A percentile compares a stretch with the other conserved stretches of the same genome.
Conservation (phyloP, 495 filamentous ascomycete species). For the Parathielavia appendiculata region DNA sequence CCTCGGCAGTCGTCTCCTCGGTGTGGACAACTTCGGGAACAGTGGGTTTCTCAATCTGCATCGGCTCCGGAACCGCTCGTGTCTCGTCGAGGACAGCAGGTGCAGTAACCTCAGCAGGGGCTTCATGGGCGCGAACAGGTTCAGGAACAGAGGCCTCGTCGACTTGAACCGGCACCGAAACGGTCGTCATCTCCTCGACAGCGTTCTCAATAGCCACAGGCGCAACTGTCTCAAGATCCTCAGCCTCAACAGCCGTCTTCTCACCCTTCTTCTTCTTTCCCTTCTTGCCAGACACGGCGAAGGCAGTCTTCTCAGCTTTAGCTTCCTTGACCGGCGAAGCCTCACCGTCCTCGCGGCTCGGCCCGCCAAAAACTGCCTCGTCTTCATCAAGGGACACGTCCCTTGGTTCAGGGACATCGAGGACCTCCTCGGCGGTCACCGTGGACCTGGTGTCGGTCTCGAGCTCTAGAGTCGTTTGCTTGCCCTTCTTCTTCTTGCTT, state of each 20-base stretch:
- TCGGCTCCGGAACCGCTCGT: neutral
- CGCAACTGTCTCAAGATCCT: conserved; percentile 4
- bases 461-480: conserved; percentile 12
- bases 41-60: neutral
- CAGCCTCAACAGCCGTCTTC: conserved; percentile 17
- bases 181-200: neutral
- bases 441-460: neutral
- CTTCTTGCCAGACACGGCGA: conserved; percentile 12
- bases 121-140: neutral
- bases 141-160: conserved; percentile 13
- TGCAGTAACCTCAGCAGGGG: no score
- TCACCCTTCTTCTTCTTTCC: conserved; percentile 29
- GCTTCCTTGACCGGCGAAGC: neutral
- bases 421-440: conserved; percentile 7
- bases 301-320: conserved; percentile 1
- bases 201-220: neutral
- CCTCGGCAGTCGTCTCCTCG: neutral
- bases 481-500: conserved; percentile 30
- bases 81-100: no score
- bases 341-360: conserved; percentile 6
- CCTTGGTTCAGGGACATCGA: conserved; percentile 5
- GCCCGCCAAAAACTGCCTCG: conserved; percentile 6
- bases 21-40: neutral
- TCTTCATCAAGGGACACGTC: conserved; percentile 2
- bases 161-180: conserved; percentile 3